Percentiles rank a stretch among this genome's conserved stretches.
Evolutionary conservation across 2,329 filamentous ascomycete genomes (phyloP).

Genomic region (Graphilbum ipis-grandicollis): DNA sequence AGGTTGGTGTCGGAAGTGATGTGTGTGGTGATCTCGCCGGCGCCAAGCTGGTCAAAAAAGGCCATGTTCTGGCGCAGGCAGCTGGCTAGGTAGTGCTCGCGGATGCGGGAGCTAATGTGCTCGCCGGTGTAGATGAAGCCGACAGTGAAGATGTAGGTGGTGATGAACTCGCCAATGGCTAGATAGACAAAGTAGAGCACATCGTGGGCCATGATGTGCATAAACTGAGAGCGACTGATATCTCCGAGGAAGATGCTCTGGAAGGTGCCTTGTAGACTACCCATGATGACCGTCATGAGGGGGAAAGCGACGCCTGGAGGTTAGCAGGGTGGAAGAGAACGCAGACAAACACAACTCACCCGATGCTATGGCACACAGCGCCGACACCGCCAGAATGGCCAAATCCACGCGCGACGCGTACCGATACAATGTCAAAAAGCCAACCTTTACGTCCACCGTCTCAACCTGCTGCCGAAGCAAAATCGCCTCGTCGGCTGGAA

Average conservation of each 20-base stretch:
- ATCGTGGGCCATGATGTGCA: conserved; percentile 37
- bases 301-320: conserved; percentile 50
- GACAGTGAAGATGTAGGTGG: conserved; percentile 63
- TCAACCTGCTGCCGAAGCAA: conserved; percentile 53
- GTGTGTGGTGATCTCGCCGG: conserved; percentile 83
- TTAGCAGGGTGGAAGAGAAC: not conserved
- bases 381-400: conserved; percentile 42
- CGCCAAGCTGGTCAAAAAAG: conserved; percentile 83
- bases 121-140: conserved; percentile 82
- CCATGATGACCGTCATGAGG: conserved; percentile 69
- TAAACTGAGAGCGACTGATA: conserved; percentile 37
- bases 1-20: conserved; percentile 90
- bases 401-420: conserved; percentile 52
- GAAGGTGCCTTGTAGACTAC: conserved; percentile 57
- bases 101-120: conserved; percentile 61
- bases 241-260: conserved; percentile 38
- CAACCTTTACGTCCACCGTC: conserved; percentile 44
- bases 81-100: conserved; percentile 67
- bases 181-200: conserved; percentile 79
- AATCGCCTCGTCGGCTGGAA: conserved; percentile 46
- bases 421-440: conserved; percentile 48
- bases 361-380: conserved; percentile 44
- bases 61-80: conserved; percentile 80
- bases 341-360: not conserved
- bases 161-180: conserved; percentile 62